Conservation (phyloP, 1,284 basidiomycete genomes). For the Marasmius tenuissimus region DNA sequence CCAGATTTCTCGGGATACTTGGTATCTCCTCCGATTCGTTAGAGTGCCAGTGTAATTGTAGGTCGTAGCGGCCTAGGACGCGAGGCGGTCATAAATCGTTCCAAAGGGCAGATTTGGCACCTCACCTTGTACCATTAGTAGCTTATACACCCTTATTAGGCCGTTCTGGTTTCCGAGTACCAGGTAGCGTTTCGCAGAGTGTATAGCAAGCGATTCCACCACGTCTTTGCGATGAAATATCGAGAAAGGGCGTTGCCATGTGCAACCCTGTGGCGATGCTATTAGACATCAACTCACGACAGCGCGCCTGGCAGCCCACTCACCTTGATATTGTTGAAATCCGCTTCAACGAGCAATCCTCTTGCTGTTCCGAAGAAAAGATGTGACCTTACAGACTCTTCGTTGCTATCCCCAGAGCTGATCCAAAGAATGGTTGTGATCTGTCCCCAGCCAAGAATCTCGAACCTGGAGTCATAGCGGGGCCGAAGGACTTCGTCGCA, state of each 20-base stretch:
- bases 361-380: neutral
- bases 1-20: neutral
- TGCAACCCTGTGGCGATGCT: neutral
- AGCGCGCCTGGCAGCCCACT: neutral
- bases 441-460: neutral
- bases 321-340: neutral
- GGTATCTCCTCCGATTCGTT: neutral
- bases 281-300: neutral
- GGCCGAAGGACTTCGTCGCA: neutral
- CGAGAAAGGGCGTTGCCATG: neutral
- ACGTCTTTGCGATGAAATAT: too few species aligned
- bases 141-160: too few species aligned
- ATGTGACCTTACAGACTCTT: too few species aligned
- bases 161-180: too few species aligned
- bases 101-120: too few species aligned
- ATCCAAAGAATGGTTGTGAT: neutral
- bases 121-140: too few species aligned
- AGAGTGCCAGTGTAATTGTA: neutral
- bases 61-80: neutral
- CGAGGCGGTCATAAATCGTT: neutral
- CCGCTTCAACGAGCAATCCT: neutral
- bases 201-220: too few species aligned
- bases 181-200: too few species aligned
- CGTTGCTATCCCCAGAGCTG: neutral
- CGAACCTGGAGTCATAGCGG: neutral